Base-by-base conservation (phyloP, 2,329 filamentous ascomycete species). In the Neonectria hederae region DNA sequence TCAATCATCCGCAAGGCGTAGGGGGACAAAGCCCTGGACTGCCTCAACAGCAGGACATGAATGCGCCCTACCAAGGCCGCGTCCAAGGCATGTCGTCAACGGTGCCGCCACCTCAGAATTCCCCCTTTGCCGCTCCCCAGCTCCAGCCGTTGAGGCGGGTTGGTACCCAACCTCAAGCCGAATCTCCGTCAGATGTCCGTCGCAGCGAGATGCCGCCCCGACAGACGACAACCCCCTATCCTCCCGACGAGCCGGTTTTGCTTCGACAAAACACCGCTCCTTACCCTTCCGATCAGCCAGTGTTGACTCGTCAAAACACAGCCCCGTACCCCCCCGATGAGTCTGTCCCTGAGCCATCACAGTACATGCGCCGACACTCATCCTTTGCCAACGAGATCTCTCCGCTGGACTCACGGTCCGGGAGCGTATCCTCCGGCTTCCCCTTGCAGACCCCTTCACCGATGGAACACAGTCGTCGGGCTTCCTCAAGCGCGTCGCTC, bases 401-500 rank as follows among this genome's bases (percentile, higher is more conserved):
- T 0, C 70, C 76, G 0, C 58, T 75, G 3, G 71, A 70, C 8
- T 76, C 76, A 2, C 66, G 74, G 0, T 66, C 71, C 1, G 70
- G 72, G 5, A 75, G 74, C 22, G 67, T 73, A 24, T 74, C 76
- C 2, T 72, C 69, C 0, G 60, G 48, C 8, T 21, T 62, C 40
- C 59, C 70, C 9, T 11, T 71, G 1, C 70, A 76, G 46, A 77
- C 73, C 0, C 76, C 75, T 1, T 77, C 76, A 0, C 76, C 76
- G 0, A 68, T 75, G 55, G 74, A 77, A 14, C 57, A 59, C 11
- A 69, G 62, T 30, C 69, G 72, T 6, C 69, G 67, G 19, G 68
- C 42, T 48, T 74, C 71, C 17, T 76, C 69, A 8, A 59, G 22
- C 30, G 55, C 28, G 3, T 72, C 69, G 2, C 59, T 70, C 14